Conservation (phyloP, 495 filamentous ascomycete species). For the Letharia columbiana region DNA sequence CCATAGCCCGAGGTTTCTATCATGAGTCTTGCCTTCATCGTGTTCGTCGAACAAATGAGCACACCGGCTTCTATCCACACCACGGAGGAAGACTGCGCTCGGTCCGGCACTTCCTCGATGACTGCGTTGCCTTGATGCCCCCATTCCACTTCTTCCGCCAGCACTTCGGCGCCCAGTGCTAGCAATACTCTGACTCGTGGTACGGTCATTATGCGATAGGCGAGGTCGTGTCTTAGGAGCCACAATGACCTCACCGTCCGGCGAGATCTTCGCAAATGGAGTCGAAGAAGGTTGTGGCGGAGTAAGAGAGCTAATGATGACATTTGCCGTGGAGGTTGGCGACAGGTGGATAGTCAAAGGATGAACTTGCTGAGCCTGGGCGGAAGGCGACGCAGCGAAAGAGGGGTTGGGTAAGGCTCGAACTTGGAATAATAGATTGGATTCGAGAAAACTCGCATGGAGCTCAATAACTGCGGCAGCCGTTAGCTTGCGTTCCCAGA, state of each 20-base stretch:
- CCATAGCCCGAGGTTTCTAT: slow-evolving; percentile 71
- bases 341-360: slow-evolving; percentile 88
- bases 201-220: slow-evolving; percentile 42
- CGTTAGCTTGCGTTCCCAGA: neutral
- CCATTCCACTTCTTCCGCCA: slow-evolving; percentile 54
- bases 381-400: slow-evolving; percentile 41
- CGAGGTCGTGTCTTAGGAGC: slow-evolving; percentile 77
- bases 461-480: slow-evolving; percentile 70
- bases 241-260: slow-evolving; percentile 93
- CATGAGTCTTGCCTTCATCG: slow-evolving; percentile 39
- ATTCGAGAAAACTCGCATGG: slow-evolving; percentile 87
- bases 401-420: slow-evolving; percentile 81
- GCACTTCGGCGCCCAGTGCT: slow-evolving; percentile 59
- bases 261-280: slow-evolving; percentile 82
- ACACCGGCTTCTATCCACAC: slow-evolving; percentile 57
- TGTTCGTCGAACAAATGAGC: slow-evolving; percentile 63
- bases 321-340: slow-evolving; percentile 89
- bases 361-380: slow-evolving; percentile 49
- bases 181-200: slow-evolving; percentile 62
- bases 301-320: slow-evolving; percentile 68
- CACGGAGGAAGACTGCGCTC: slow-evolving; percentile 65
- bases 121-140: slow-evolving; percentile 48
- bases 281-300: slow-evolving; percentile 60
- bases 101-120: slow-evolving; percentile 50
- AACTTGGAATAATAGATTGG: slow-evolving; percentile 89